These are phyloP conservation scores for Carex cristatella DNA, from an alignment of 176 grass and related monocot genomes.

Conservation along the genomic window DNA sequence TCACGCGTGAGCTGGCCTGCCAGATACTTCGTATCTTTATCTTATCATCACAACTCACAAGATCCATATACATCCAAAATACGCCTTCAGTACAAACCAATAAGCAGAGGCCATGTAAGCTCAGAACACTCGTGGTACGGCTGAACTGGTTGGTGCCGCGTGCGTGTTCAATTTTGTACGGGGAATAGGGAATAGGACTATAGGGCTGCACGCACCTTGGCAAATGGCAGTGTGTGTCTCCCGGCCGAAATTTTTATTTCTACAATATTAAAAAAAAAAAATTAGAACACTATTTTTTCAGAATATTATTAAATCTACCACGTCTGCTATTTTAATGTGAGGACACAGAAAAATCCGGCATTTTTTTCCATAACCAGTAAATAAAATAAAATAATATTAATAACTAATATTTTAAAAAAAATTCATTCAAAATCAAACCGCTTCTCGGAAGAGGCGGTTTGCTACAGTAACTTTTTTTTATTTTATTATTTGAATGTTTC, in stretches of 20 bases:
- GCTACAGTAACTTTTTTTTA: too few species aligned
- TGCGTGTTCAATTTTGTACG: not conserved
- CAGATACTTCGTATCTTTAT: not conserved
- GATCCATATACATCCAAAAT: not conserved
- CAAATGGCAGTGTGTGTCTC: not conserved
- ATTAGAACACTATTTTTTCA: too few species aligned
- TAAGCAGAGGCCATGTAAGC: not conserved
- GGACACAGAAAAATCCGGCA: too few species aligned
- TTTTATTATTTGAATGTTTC: too few species aligned
- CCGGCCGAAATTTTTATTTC: too few species aligned
- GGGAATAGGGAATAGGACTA: not conserved
- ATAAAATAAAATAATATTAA: too few species aligned
- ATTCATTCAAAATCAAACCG: too few species aligned
- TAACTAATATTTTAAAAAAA: too few species aligned
- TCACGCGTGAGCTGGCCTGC: not conserved
- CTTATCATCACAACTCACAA: not conserved
- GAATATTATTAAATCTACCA: too few species aligned
- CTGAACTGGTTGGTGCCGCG: not conserved
- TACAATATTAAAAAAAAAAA: too few species aligned
- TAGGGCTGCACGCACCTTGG: not conserved
- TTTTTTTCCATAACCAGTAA: too few species aligned
- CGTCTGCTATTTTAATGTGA: too few species aligned
- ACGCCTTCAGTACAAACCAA: not conserved
- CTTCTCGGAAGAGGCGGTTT: fast-evolving
- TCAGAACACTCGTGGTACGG: not conserved